A percentile compares a stretch with the other conserved stretches of the same genome.
phyloP scores from a whole-genome alignment of 2,329 filamentous ascomycete genomes.

The Sclerotinia minor region DNA sequence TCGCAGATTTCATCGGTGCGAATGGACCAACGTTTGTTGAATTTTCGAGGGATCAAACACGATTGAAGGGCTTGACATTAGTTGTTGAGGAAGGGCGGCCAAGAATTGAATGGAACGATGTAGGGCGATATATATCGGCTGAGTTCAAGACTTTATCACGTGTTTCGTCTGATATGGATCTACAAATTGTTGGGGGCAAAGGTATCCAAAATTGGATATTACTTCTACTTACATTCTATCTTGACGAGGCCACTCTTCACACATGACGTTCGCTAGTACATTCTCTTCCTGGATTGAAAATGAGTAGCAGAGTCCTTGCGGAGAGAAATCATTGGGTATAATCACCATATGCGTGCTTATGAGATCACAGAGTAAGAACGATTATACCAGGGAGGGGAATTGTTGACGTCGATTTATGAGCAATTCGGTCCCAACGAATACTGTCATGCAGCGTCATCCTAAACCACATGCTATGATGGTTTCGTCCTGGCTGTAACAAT shows the following conservation, averaged over 20 bases:
- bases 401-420: background rate
- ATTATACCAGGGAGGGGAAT: background rate
- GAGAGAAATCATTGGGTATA: slow-evolving; percentile 33
- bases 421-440: background rate
- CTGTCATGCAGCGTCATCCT: slow-evolving; percentile 13
- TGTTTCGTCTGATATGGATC: slow-evolving; percentile 54
- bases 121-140: slow-evolving; percentile 47
- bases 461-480: background rate
- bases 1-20: slow-evolving; percentile 56
- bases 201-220: slow-evolving; percentile 54
- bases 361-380: slow-evolving; percentile 13
- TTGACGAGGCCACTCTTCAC: slow-evolving; percentile 52
- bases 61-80: slow-evolving; percentile 49
- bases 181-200: slow-evolving; percentile 51
- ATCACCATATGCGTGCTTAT: background rate
- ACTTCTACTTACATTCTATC: slow-evolving; percentile 52
- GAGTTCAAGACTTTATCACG: slow-evolving; percentile 51
- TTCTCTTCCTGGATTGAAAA: slow-evolving; percentile 61
- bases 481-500: background rate
- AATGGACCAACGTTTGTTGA: slow-evolving; percentile 56
- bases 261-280: slow-evolving; percentile 58
- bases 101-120: slow-evolving; percentile 50
- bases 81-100: slow-evolving; percentile 57
- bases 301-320: slow-evolving; percentile 53
- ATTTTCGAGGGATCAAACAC: slow-evolving; percentile 46